Percentiles rank a stretch among this genome's conserved stretches.
Conservation (phyloP, 202 grass and related monocot genomes). For the Cymbopogon flexuosus region DNA sequence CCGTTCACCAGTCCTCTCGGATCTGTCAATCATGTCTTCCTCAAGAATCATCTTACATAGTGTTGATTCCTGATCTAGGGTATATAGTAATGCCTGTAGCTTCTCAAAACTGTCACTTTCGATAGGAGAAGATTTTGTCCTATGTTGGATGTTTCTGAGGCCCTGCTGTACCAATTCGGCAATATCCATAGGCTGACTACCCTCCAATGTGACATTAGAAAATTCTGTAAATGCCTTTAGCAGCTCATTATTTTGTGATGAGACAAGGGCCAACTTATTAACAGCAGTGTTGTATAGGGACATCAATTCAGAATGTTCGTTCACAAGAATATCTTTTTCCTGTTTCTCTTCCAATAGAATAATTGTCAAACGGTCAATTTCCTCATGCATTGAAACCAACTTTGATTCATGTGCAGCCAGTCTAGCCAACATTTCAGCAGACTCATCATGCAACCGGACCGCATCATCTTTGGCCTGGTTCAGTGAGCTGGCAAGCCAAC, state of each 20-base stretch:
- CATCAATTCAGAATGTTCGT: conserved; percentile 66
- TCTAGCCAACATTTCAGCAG: conserved; percentile 42
- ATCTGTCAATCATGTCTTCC: conserved; percentile 57
- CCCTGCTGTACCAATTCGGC: conserved; percentile 50
- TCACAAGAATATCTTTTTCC: conserved; percentile 64
- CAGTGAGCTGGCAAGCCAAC: conserved; percentile 60
- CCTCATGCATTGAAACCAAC: conserved; percentile 55
- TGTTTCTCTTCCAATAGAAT: conserved; percentile 77
- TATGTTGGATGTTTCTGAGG: conserved; percentile 46
- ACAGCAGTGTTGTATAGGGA: conserved; percentile 42
- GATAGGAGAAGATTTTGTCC: conserved; percentile 39
- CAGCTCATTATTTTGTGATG: conserved; percentile 57
- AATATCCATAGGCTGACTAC: conserved; percentile 35
- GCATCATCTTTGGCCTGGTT: conserved; percentile 56
- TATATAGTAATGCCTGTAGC: conserved; percentile 57
- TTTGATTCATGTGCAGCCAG: conserved; percentile 56
- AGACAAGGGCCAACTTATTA: conserved; percentile 51
- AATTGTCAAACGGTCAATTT: conserved; percentile 58
- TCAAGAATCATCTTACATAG: conserved; percentile 73
- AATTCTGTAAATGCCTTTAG: conserved; percentile 57
- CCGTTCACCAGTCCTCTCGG: conserved; percentile 45
- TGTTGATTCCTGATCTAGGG: conserved; percentile 64
- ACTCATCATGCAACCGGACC: conserved; percentile 50
- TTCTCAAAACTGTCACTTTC: conserved; percentile 55
- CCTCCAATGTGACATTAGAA: conserved; percentile 60